Conservation (phyloP, 768 basidiomycete genomes). For the Lactarius indigo region DNA sequence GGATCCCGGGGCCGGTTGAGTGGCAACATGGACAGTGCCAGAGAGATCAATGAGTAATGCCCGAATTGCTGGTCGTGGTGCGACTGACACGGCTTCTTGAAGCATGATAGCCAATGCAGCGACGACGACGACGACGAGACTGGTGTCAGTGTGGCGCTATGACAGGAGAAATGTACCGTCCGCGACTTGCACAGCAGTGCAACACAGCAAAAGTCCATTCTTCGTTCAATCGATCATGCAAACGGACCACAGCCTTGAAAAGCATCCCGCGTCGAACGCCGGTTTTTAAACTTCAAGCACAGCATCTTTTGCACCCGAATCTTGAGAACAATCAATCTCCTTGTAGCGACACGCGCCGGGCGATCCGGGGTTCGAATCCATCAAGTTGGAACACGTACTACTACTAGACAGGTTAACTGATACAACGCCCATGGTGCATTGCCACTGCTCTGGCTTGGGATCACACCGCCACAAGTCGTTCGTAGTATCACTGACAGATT, state of each 20-base stretch:
- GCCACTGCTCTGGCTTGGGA: not conserved
- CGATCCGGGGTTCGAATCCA: too few relatives aligned
- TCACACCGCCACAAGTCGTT: not conserved
- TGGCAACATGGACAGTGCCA: conserved; percentile 59
- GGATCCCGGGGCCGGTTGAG: conserved; percentile 46
- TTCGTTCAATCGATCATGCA: not conserved
- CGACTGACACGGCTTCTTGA: not conserved
- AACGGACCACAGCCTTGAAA: not conserved
- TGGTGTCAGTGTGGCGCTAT: not conserved
- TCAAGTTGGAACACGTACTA: too few relatives aligned
- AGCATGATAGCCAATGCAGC: not conserved
- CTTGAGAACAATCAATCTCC: too few relatives aligned
- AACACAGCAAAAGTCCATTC: too few relatives aligned
- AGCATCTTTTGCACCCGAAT: not conserved
- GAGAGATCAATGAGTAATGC: conserved; percentile 65
- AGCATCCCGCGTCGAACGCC: not conserved
- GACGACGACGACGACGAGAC: not conserved
- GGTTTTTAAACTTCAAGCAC: not conserved
- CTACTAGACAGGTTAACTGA: not conserved
- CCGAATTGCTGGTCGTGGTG: conserved; percentile 39
- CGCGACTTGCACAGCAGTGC: not conserved
- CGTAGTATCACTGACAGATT: too few relatives aligned
- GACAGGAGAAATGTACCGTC: not conserved
- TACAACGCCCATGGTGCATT: not conserved
- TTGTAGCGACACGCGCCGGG: not conserved